Conservation (phyloP, 768 basidiomycete genomes). For the Dentipellis fragilis region DNA sequence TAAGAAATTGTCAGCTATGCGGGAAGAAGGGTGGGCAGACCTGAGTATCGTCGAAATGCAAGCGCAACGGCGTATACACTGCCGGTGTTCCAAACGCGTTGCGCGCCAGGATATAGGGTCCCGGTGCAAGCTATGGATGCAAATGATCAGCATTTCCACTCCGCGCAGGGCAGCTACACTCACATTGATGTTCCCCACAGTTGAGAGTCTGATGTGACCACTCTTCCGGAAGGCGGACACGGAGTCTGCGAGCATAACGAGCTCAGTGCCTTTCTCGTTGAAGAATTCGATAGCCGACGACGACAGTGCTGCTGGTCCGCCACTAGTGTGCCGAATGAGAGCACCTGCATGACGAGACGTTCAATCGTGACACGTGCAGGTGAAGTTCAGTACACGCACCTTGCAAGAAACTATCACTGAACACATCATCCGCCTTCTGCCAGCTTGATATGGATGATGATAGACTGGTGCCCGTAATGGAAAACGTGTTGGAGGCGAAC, state of each 20-base stretch:
- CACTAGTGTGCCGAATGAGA: no score
- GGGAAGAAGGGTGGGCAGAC: neutral
- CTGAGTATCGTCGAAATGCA: neutral
- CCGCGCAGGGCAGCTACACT: neutral
- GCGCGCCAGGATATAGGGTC: neutral
- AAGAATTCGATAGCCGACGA: neutral
- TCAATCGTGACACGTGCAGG: no score
- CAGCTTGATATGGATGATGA: neutral
- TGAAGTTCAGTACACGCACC: neutral
- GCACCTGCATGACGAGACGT: no score
- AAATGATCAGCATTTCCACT: neutral
- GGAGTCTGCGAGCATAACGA: neutral
- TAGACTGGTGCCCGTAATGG: neutral
- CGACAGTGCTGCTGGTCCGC: no score
- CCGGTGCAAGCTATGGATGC: neutral
- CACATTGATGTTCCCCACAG: neutral
- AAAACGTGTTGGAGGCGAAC: neutral
- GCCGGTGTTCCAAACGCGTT: neutral
- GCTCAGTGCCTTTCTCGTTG: neutral
- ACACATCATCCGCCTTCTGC: neutral
- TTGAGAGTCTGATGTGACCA: neutral
- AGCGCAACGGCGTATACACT: neutral
- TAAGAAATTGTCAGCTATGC: neutral
- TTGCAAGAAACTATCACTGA: neutral
- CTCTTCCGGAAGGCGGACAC: neutral